Percentiles rank a stretch among this genome's conserved stretches.
Evolutionary conservation across 345 rosid genomes (phyloP).

Genomic region (Aegle marmelos): DNA sequence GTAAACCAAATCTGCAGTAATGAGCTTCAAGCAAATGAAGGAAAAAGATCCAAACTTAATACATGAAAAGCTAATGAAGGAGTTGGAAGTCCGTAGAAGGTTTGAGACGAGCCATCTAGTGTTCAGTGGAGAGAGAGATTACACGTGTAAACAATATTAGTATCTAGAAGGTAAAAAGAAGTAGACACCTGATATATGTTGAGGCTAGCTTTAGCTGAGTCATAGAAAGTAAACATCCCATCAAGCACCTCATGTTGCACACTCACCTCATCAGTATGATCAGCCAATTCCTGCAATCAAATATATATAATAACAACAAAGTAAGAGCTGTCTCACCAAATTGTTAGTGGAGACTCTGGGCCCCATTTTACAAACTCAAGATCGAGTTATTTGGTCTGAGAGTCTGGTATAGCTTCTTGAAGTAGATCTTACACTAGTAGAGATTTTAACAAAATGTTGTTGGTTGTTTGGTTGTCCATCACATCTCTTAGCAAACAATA

Average conservation of each 20-base stretch:
- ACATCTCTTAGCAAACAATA: neutral
- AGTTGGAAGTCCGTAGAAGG: neutral
- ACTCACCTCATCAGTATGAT: constrained; percentile 69
- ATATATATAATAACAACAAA: constrained; percentile 1
- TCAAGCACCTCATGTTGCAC: constrained; percentile 81
- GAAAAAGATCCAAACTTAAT: neutral
- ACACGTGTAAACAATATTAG: neutral
- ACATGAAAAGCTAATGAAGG: neutral
- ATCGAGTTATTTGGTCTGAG: neutral
- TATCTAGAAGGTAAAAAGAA: neutral
- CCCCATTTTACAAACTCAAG: neutral
- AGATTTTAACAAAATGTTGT: neutral
- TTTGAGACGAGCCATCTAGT: neutral
- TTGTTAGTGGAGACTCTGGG: neutral
- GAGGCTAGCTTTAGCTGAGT: constrained; percentile 70
- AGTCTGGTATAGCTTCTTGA: neutral
- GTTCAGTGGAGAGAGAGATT: neutral
- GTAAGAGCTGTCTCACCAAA: neutral
- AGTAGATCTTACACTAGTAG: neutral
- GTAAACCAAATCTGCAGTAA: constrained; percentile 23
- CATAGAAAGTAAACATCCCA: constrained; percentile 87
- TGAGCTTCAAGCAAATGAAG: neutral
- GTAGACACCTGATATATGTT: constrained; percentile 80
- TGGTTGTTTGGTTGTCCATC: neutral
- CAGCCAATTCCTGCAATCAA: constrained; percentile 76